Evolutionary conservation across 2,329 filamentous ascomycete genomes (phyloP), one percentile per base, ranked within the genome.

Genomic region (Clathrospora elynae): DNA sequence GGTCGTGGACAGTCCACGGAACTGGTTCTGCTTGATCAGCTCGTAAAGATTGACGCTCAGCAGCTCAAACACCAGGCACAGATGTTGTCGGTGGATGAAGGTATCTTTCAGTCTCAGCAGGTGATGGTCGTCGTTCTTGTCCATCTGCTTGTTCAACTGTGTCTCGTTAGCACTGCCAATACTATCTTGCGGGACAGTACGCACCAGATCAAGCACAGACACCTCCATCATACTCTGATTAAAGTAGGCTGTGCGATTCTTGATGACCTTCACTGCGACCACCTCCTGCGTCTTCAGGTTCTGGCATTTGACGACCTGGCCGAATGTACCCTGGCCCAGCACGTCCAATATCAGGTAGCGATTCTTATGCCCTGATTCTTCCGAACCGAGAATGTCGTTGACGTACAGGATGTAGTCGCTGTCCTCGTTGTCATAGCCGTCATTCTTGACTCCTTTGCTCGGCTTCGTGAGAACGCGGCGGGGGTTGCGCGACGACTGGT

Each of bases 201-300:
- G 44, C 78, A 95, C 90, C 78, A 99, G 69, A 71, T 99, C 93
- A 44, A 99, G 78, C 16, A 99, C 93, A 2, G 93, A 99, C 20
- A 99, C 93, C 69, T 99, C 93, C 93, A 99, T 99, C 93, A 99
- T 99, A 71, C 93, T 97, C 72, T 99, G 93, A 68, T 99, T 99
- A 77, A 99, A 99, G 71, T 99, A 99, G 24, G 93, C 93, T 2
- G 93, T 99, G 62, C 92, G 86, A 72, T 99, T 99, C 75, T 99
- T 99, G 75, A 99, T 93, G 40, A 99, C 93, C 74, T 99, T 99
- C 57, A 99, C 93, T 3, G 93, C 93, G 30, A 99, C 93, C 25
- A 99, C 93, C 73, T 99, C 93, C 70, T 96, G 91, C 1, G 93
- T 97, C 75, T 96, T 96, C 61, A 99, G 74, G 62, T 99, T 99